Percentiles rank a stretch among this genome's conserved stretches.
Evolutionary conservation across 306 rosid genomes (phyloP).

Genomic region (Ziziphus jujuba): DNA sequence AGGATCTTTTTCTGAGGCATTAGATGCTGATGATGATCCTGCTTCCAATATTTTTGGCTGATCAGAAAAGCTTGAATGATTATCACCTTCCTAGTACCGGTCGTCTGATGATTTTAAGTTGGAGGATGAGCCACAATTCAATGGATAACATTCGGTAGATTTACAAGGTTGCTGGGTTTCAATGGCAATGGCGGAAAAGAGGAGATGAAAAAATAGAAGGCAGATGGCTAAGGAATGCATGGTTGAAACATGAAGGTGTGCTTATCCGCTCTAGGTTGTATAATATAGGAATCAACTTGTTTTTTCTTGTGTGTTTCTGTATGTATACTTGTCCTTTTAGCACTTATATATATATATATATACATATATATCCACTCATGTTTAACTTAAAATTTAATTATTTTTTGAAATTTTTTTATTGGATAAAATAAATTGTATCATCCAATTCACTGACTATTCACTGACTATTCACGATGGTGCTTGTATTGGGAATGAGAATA

Average conservation of each 20-base stretch:
- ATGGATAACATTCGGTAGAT: background rate
- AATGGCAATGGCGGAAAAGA: background rate
- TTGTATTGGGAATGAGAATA: too few species aligned
- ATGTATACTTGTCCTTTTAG: too few species aligned
- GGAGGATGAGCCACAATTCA: slow-evolving; percentile 21
- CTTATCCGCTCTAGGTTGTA: too few species aligned
- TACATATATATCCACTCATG: too few species aligned
- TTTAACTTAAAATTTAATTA: too few species aligned
- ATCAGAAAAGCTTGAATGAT: background rate
- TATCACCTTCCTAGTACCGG: slow-evolving; percentile 22
- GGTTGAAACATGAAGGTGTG: background rate
- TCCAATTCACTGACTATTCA: too few species aligned
- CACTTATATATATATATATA: too few species aligned
- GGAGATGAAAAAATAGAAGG: background rate
- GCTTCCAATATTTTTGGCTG: background rate
- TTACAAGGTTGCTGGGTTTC: background rate
- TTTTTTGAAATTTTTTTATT: too few species aligned
- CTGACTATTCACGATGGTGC: too few species aligned
- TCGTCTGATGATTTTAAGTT: background rate
- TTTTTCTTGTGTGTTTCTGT: too few species aligned
- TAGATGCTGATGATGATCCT: background rate
- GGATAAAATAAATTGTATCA: too few species aligned
- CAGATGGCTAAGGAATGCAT: background rate
- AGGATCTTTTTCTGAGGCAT: background rate
- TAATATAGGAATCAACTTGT: too few species aligned